Evolutionary conservation across 2,329 filamentous ascomycete species (phyloP), one percentile per base, ranked within the genome.

Genomic region (Beauveria varroae): DNA sequence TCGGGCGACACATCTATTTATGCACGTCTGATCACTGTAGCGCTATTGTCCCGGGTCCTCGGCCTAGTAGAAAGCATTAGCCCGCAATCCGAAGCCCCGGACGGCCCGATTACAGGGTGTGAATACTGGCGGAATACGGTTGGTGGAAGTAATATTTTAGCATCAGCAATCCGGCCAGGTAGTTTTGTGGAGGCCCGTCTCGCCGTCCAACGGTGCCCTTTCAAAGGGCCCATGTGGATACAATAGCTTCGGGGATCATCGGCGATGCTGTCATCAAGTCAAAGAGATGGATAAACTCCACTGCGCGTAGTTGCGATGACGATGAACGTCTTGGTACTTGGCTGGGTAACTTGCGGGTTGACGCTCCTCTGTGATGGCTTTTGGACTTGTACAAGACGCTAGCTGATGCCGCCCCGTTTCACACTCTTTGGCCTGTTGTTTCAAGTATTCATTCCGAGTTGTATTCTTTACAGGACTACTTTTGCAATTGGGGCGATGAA

Each of bases 121-220:
- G 40, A 26, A 37, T 53, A 20, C 20, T n/a, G 3, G 24, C 14
- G n/a, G 4, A n/a, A 60, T 16, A 49, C 24, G 51, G 58, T 61
- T 55, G 58, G 58, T 61, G 58, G 58, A 61, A 55, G 50, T 55
- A 49, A 50, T 54, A 61, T 61, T 55, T 50, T 55, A 55, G 57
- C 56, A 60, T 55, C 41, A 50, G 43, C 44, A 43, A 40, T 22
- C 57, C 40, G 22, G 20, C 49, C 18, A 53, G 37, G 26, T 46
- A 50, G 8, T 60, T 41, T 52, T 41, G 57, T 60, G 57, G 56
- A 43, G 30, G 46, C 44, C 3, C 1, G 37, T 16, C 43, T 57
- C 1, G 30, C 8, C n/a, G 40, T 30, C 57, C 40, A 52, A 47
- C 37, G 16, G 24, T 26, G n/a, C 20, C 16, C 40, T 30, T 20